Evolutionary conservation across 148 eudicot species (phyloP), one percentile per base, ranked within the genome.

Genomic region (Vaccinium macrocarpon): DNA sequence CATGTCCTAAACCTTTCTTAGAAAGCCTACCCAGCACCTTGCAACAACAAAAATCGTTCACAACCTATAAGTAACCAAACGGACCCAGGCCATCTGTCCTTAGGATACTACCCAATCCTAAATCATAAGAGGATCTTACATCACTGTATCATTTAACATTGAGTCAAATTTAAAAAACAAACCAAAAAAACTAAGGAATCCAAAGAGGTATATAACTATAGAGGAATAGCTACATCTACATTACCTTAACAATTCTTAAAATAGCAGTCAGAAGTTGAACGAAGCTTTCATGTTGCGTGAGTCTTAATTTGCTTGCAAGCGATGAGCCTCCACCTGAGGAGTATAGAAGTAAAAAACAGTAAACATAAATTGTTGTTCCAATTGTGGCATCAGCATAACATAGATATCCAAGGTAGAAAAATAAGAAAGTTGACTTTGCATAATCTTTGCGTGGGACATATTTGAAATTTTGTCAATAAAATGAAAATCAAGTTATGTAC

Each of bases 271-370:
- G 61, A 61, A 80, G 82, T 80, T 80, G 82, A 38, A 80, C 52
- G 7, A 80, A 96, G 93, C 92, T 88, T 85, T 96, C 99, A 83
- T 97, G 90, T 83, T 98, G 90, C 86, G 94, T 85, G 82, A 93
- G 93, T 92, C 94, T 94, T 90, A 96, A 86, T 89, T 90, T 92
- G 90, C 92, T 92, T 78, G 95, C 99, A 81, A 96, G 96, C 57
- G 97, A 94, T 80, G 95, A 91, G 83, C 99, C 91, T 68, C 93
- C 97, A 86, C 99, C 98, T 96, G 88, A 64, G 88, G 76, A 87
- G 70, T 86, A 85, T 84, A 59, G 62, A 32, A 11, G 80, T 76
- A 70, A 23, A 11, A 62, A 74, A 49, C 29, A 83, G 77, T 57
- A 56, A 75, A 57, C 76, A 7, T 50, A 27, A 7, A 82, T 27